Evolutionary conservation across 1,139 yeast species (phyloP).

Genomic region (Candida smagusa): DNA sequence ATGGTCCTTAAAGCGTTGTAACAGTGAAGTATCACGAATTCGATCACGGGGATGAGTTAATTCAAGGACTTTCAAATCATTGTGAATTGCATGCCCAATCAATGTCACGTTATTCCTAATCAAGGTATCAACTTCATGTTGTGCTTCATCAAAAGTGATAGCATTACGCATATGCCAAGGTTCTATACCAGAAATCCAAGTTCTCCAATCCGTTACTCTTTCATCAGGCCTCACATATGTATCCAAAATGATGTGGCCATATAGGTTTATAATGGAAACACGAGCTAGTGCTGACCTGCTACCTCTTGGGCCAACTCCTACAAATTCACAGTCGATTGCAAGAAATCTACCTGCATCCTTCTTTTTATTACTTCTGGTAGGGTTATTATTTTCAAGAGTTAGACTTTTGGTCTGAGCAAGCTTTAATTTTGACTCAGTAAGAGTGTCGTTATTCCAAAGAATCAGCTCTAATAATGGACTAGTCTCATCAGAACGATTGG

Average conservation of each 20-base stretch:
- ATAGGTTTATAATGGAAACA: conserved; percentile 80
- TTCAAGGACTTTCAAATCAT: conserved; percentile 68
- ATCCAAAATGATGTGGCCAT: conserved; percentile 71
- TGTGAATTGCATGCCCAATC: conserved; percentile 83
- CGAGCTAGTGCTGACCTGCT: conserved; percentile 72
- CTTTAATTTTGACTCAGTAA: not conserved
- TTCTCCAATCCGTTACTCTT: conserved; percentile 84
- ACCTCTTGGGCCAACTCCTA: conserved; percentile 81
- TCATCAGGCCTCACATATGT: conserved; percentile 72
- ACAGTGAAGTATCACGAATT: conserved; percentile 75
- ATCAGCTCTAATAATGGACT: conserved; percentile 16
- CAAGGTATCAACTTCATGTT: conserved; percentile 49
- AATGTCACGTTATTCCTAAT: conserved; percentile 47
- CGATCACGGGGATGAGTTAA: conserved; percentile 62
- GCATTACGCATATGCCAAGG: conserved; percentile 70
- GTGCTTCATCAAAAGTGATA: conserved; percentile 63
- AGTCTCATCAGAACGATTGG: not conserved
- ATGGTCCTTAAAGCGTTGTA: conserved; percentile 53
- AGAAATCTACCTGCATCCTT: conserved; percentile 63
- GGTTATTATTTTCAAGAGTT: not conserved
- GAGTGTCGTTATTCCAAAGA: conserved; percentile 26
- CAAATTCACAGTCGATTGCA: conserved; percentile 93
- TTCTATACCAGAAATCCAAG: conserved; percentile 88
- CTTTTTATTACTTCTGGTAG: conserved; percentile 19
- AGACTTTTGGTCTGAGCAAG: not conserved